Conservation (phyloP, 345 rosid species). For the Populus nigra region DNA sequence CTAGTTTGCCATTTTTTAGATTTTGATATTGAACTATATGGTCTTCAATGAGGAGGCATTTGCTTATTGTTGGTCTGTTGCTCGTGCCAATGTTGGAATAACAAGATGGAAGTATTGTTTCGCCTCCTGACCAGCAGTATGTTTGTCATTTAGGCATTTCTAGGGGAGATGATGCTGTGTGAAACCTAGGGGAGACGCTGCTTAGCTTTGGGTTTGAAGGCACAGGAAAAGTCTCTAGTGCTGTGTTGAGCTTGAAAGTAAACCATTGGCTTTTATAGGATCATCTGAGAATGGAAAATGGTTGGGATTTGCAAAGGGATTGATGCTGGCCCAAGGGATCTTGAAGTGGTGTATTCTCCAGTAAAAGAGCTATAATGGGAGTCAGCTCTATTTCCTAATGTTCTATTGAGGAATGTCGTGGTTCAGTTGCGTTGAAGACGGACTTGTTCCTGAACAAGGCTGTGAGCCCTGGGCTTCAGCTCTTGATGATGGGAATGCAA, state of each 20-base stretch:
- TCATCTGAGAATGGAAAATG: conserved; percentile 38
- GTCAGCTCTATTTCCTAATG: conserved; percentile 35
- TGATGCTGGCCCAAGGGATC: conserved; percentile 24
- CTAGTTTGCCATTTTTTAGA: conserved; percentile 2
- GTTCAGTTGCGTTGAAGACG: conserved; percentile 33
- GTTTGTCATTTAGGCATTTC: conserved; percentile 36
- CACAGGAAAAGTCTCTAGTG: conserved; percentile 31
- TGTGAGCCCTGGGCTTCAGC: conserved; percentile 36
- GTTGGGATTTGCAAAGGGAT: conserved; percentile 34
- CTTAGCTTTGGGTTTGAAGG: conserved; percentile 41
- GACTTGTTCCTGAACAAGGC: conserved; percentile 28
- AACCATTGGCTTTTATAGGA: conserved; percentile 32
- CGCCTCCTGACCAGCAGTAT: conserved; percentile 32
- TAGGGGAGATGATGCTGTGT: conserved; percentile 26
- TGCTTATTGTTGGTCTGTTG: conserved; percentile 49
- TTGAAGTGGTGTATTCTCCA: conserved; percentile 26
- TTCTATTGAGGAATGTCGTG: conserved; percentile 36
- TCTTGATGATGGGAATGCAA: conserved; percentile 27
- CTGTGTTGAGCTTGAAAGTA: conserved; percentile 37
- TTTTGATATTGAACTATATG: conserved; percentile 29
- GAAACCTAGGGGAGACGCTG: conserved; percentile 34
- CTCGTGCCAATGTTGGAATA: conserved; percentile 32
- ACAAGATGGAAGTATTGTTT: conserved; percentile 37
- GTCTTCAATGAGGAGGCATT: conserved; percentile 31
- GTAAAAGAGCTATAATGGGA: conserved; percentile 10